Evolutionary conservation across 75 land plant species (phyloP), one percentile per base, ranked within the genome.

Genomic region (Cryptomeria japonica): DNA sequence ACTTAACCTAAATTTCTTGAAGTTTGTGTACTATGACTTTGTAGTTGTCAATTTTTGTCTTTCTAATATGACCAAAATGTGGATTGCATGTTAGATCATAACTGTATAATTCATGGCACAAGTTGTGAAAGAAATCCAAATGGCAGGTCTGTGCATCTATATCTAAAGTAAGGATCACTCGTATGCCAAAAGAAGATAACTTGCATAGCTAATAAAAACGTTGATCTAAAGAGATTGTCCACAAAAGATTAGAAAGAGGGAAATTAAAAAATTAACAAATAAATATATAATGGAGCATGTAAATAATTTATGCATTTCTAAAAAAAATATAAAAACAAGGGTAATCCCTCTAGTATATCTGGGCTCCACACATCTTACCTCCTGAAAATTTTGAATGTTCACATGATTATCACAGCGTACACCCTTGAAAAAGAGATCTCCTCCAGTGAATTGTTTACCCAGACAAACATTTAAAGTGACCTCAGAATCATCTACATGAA

Each of bases 401-500:
- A 98, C 99, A 95, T 98, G 99, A 34, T 92, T 93, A 47, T 97
- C 99, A 89, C 99, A 97, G 42, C 99, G 99, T n/a, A 94, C 94
- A 77, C 99, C 99, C 32, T 97, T 92, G 82, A 98, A 98, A 89
- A 97, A 98, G 76, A 98, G 88, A 87, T 98, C 99, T 6, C 99
- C 99, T 47, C 99, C 99, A 91, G 90, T 88, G 87, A 97, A 98
- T 78, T 97, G 92, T 84, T 93, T 96, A 39, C 99, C 99, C 92
- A 97, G 91, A 88, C 99, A 98, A 39, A 98, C 95, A 92, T 98
- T 98, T 42, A 98, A 90, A 31, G 99, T 97, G 47, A 98, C 99
- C 91, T 98, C 99, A 19, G 99, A 95, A 86, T 98, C 99, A 93
- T 98, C 99, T 88, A 98, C 99, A 92, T 98, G 99, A 86, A 98